phyloP scores from a whole-genome alignment of 2,329 filamentous ascomycete genomes.

The Dactylellina sp. region DNA sequence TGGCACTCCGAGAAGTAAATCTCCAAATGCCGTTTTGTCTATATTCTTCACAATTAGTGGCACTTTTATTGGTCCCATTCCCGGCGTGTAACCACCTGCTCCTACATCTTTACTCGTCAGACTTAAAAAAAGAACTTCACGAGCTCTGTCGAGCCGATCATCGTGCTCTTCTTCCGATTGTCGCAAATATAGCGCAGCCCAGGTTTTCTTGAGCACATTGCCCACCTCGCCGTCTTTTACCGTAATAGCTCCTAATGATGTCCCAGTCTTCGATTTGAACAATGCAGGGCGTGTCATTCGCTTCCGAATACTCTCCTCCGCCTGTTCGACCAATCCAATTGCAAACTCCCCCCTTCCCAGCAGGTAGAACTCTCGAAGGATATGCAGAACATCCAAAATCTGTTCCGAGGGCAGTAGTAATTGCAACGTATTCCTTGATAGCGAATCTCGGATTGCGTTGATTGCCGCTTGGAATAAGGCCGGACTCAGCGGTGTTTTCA shows the following conservation, averaged over 20 bases:
- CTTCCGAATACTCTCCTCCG: conserved; percentile 80
- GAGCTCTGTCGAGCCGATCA: conserved; percentile 84
- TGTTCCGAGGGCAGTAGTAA: conserved; percentile 81
- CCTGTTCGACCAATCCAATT: conserved; percentile 84
- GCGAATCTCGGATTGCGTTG: conserved; percentile 78
- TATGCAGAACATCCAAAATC: conserved; percentile 79
- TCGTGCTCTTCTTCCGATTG: conserved; percentile 79
- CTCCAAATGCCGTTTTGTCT: conserved; percentile 72
- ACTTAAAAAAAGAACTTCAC: conserved; percentile 77
- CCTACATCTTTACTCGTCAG: conserved; percentile 66
- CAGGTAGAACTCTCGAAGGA: conserved; percentile 88
- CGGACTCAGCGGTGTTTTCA: conserved; percentile 76
- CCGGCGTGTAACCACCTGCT: conserved; percentile 58
- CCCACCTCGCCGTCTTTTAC: conserved; percentile 90
- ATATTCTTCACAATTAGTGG: conserved; percentile 64
- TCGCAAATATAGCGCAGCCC: conserved; percentile 81
- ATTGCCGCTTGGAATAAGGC: conserved; percentile 78
- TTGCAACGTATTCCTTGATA: conserved; percentile 86
- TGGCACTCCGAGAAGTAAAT: conserved; percentile 82
- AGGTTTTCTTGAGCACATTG: conserved; percentile 79
- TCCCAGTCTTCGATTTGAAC: conserved; percentile 70
- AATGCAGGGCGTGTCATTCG: conserved; percentile 73
- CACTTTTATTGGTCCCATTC: conserved; percentile 44
- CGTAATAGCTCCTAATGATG: conserved; percentile 61
- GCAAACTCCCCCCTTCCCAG: conserved; percentile 91